Conservation (phyloP, 2,329 filamentous ascomycete genomes). For the Ascochyta rabiei region DNA sequence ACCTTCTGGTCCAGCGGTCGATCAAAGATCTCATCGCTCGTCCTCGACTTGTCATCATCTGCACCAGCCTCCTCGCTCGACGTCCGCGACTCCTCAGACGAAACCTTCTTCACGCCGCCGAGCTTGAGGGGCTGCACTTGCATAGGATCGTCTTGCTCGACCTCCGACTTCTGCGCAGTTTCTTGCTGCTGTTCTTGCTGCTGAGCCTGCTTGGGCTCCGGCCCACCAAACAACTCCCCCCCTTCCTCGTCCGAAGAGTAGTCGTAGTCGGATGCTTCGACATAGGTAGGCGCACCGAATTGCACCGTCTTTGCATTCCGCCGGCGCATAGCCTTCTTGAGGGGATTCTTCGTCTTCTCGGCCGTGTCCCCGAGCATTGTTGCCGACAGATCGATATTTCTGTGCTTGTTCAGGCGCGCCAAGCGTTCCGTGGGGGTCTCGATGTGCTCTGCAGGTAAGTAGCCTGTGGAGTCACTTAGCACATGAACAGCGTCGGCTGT, state of each 20-base stretch:
- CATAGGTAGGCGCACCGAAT: slow-evolving; percentile 83
- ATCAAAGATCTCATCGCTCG: slow-evolving; percentile 71
- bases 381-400: slow-evolving; percentile 86
- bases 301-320: slow-evolving; percentile 85
- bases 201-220: slow-evolving; percentile 39
- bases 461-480: slow-evolving; percentile 66
- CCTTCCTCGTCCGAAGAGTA: slow-evolving; percentile 82
- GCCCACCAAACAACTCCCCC: slow-evolving; percentile 45
- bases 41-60: slow-evolving; percentile 54
- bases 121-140: slow-evolving; percentile 49
- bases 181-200: slow-evolving; percentile 32
- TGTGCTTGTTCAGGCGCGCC: slow-evolving; percentile 93
- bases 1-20: slow-evolving; percentile 49
- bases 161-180: slow-evolving; percentile 43
- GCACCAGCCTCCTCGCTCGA: slow-evolving; percentile 48
- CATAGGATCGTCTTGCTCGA: slow-evolving; percentile 48
- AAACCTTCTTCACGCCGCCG: slow-evolving; percentile 40
- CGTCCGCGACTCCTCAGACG: slow-evolving; percentile 33
- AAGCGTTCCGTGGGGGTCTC: slow-evolving; percentile 95
- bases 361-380: slow-evolving; percentile 75
- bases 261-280: slow-evolving; percentile 85
- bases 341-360: slow-evolving; percentile 80
- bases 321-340: slow-evolving; percentile 82
- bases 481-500: neutral
- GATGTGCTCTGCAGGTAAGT: slow-evolving; percentile 96